Conservation (phyloP, 2,329 filamentous ascomycete species). For the Sarocladium oryzae region DNA sequence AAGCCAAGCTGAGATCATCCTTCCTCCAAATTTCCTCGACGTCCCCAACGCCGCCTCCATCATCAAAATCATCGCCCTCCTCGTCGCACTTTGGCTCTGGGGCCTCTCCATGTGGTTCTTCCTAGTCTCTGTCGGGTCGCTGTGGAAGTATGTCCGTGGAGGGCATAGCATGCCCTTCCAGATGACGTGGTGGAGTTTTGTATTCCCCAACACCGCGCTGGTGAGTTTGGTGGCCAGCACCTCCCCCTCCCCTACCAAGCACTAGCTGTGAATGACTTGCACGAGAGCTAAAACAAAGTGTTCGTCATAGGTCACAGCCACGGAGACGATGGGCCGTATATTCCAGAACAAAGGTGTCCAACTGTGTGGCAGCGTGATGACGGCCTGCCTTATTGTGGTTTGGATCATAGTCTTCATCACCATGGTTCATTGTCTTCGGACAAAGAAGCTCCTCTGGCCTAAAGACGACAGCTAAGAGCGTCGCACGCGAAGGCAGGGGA, state of each 20-base stretch:
- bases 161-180: slow-evolving; percentile 63
- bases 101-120: slow-evolving; percentile 82
- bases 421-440: slow-evolving; percentile 64
- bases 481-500: no score
- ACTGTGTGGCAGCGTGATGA: slow-evolving; percentile 62
- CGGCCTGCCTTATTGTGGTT: slow-evolving; percentile 55
- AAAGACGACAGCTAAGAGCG: slow-evolving; percentile 38
- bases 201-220: slow-evolving; percentile 74
- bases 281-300: no score
- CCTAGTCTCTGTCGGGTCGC: slow-evolving; percentile 68
- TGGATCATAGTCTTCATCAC: slow-evolving; percentile 63
- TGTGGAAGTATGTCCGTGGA: slow-evolving; percentile 57
- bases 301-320: slow-evolving; percentile 64
- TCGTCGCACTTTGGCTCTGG: slow-evolving; percentile 74
- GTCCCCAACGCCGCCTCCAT: slow-evolving; percentile 36
- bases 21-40: slow-evolving; percentile 37
- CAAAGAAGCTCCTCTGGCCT: slow-evolving; percentile 69
- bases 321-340: slow-evolving; percentile 60
- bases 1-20: slow-evolving; percentile 32
- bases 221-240: slow-evolving; percentile 26
- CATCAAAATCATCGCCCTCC: slow-evolving; percentile 44
- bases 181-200: slow-evolving; percentile 81
- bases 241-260: no score
- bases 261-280: no score
- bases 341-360: slow-evolving; percentile 54